phyloP scores from a whole-genome alignment of 2,329 filamentous ascomycete genomes.

The Monilinia vaccinii-corymbosi region DNA sequence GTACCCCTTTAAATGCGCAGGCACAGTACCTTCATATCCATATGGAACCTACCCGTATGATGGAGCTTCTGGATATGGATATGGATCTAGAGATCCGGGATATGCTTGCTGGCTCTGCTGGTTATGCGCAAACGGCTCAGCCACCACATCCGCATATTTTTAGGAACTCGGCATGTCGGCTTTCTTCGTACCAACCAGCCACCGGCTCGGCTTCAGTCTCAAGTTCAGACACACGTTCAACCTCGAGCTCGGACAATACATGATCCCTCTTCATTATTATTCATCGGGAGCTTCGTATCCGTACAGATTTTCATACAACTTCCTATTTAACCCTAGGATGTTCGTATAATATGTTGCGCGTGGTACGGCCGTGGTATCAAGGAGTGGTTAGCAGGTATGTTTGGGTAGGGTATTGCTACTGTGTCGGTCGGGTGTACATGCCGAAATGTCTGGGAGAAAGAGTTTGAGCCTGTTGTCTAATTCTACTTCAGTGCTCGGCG shows the following conservation, averaged over 20 bases:
- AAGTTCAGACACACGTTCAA: background rate
- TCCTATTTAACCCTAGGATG: background rate
- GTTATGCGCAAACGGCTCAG: too few species aligned
- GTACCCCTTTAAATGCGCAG: background rate
- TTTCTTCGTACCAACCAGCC: background rate
- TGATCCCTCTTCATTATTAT: background rate
- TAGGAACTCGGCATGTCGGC: background rate
- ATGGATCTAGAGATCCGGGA: background rate
- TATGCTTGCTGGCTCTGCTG: background rate
- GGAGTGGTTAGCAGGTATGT: background rate
- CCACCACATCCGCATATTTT: background rate
- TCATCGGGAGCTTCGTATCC: background rate
- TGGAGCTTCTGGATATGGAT: background rate
- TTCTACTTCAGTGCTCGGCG: background rate
- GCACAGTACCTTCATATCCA: background rate
- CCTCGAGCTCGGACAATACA: background rate
- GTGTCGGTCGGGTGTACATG: background rate
- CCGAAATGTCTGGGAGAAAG: background rate
- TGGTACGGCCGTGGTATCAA: background rate
- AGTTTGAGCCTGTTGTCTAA: background rate
- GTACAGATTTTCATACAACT: background rate
- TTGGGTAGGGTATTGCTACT: background rate
- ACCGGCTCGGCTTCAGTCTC: too few species aligned
- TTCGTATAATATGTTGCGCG: background rate
- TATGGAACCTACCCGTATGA: background rate